Evolutionary conservation across 2,329 filamentous ascomycete species (phyloP).

Genomic region (Diaporthe citriasiana): DNA sequence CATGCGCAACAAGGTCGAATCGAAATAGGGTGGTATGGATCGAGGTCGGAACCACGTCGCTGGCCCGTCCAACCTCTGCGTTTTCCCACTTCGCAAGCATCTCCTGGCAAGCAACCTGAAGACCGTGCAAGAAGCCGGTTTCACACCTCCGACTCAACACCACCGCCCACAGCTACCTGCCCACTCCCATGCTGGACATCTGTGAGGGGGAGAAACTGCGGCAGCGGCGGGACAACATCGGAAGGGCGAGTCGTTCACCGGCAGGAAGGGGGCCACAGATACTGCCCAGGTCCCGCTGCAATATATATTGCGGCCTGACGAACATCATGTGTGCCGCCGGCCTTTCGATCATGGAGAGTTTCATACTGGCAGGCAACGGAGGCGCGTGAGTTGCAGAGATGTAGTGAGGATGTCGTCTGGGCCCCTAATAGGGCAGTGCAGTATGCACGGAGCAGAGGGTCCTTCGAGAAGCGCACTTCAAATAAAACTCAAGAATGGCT

Average conservation of each 20-base stretch:
- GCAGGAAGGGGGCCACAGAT: conserved; percentile 7
- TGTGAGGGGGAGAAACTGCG: conserved; percentile 8
- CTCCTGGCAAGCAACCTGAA: conserved; percentile 23
- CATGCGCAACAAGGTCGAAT: background rate
- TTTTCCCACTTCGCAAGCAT: conserved; percentile 29
- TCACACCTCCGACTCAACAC: conserved; percentile 29
- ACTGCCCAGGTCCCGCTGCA: conserved; percentile 30
- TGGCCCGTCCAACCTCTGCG: conserved; percentile 12
- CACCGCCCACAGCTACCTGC: conserved; percentile 18
- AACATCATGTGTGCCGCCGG: conserved; percentile 10
- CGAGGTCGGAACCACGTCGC: conserved; percentile 6
- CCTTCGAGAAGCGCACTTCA: background rate
- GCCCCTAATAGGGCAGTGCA: background rate
- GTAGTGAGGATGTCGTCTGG: background rate
- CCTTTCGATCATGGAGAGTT: background rate
- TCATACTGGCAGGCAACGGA: background rate
- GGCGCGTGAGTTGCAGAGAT: background rate
- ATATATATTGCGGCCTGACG: conserved; percentile 31
- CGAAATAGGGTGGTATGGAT: background rate
- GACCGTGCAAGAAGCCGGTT: conserved; percentile 30
- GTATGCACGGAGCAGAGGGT: background rate
- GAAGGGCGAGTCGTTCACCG: conserved; percentile 29
- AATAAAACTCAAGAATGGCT: background rate
- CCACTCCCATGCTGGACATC: conserved; percentile 1
- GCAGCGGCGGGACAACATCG: conserved; percentile 20